phyloP scores from a whole-genome alignment of 371 early-diverging fungal genomes.

The Mortierella polycephala region DNA sequence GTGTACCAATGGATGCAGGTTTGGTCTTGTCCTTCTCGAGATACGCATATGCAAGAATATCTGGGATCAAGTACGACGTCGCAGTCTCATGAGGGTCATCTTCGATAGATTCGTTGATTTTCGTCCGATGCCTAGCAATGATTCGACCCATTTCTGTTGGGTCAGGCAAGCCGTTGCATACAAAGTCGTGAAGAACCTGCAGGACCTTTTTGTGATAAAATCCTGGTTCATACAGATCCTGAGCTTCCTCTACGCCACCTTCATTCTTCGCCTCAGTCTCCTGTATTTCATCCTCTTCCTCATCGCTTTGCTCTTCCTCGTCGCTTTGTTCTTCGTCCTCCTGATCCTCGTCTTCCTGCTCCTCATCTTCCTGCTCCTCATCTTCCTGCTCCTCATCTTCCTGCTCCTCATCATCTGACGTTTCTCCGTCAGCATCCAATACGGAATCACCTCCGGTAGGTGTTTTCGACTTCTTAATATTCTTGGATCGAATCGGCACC shows the following conservation, averaged over 20 bases:
- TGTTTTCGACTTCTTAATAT: constrained; percentile 1
- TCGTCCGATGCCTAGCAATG: constrained; percentile 56
- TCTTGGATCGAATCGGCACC: constrained; percentile 57
- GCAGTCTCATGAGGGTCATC: constrained; percentile 72
- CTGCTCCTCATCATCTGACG: constrained; percentile 10
- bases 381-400: constrained; percentile 20
- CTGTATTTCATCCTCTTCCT: constrained; percentile 4
- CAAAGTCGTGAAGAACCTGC: constrained; percentile 55
- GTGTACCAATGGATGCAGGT: constrained; percentile 55
- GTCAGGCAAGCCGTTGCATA: constrained; percentile 44
- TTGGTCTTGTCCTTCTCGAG: constrained; percentile 29
- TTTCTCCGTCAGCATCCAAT: not conserved
- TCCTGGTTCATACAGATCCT: constrained; percentile 55
- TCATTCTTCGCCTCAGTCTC: constrained; percentile 9
- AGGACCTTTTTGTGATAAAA: constrained; percentile 54
- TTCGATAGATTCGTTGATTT: constrained; percentile 65
- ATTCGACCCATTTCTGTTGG: constrained; percentile 44
- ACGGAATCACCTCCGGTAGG: not conserved
- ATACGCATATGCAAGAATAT: constrained; percentile 68
- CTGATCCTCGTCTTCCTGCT: constrained; percentile 28
- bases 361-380: constrained; percentile 22
- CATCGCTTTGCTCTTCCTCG: constrained; percentile 22
- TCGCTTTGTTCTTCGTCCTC: constrained; percentile 29
- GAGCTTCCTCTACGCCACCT: constrained; percentile 39
- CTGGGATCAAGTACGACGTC: constrained; percentile 61